Evolutionary conservation across 148 eudicot genomes (phyloP).

Genomic region (Nepenthes gracilis): DNA sequence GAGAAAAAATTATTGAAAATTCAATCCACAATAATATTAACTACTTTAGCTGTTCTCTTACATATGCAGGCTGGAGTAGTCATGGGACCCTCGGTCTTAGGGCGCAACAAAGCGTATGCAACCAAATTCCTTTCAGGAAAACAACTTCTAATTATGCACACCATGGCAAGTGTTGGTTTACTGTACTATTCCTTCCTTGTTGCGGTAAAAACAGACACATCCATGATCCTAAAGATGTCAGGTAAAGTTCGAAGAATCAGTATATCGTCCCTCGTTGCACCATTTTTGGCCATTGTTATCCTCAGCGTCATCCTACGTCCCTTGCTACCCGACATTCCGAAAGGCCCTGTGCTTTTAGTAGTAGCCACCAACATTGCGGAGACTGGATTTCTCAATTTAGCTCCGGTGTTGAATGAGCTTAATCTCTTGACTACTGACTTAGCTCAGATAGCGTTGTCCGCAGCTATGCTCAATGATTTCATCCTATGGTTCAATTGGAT

Average conservation of each 20-base stretch:
- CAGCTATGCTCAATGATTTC: conserved; percentile 4
- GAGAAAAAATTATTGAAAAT: no score
- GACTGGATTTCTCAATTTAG: conserved; percentile 8
- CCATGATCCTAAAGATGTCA: neutral
- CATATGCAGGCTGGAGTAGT: neutral
- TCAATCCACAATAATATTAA: no score
- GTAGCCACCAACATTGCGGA: conserved; percentile 4
- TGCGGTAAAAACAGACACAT: neutral
- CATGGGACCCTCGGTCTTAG: conserved; percentile 3
- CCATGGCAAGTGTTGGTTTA: neutral
- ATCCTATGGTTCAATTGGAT: conserved; percentile 1
- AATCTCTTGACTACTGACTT: conserved; percentile 14
- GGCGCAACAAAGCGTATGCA: neutral
- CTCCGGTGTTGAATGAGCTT: conserved; percentile 11
- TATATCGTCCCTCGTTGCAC: neutral
- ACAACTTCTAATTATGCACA: neutral
- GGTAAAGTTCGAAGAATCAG: neutral
- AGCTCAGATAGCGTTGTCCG: conserved; percentile 15
- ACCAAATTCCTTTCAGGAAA: neutral
- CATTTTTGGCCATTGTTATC: neutral
- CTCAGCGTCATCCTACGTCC: conserved; percentile 4
- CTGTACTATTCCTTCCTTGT: neutral
- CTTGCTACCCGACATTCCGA: neutral
- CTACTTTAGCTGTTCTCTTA: no score
- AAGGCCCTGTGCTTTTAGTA: neutral